A percentile compares a stretch with the other conserved stretches of the same genome.
phyloP scores from a whole-genome alignment of 148 eudicot genomes.

The Gaultheria prostrata region DNA sequence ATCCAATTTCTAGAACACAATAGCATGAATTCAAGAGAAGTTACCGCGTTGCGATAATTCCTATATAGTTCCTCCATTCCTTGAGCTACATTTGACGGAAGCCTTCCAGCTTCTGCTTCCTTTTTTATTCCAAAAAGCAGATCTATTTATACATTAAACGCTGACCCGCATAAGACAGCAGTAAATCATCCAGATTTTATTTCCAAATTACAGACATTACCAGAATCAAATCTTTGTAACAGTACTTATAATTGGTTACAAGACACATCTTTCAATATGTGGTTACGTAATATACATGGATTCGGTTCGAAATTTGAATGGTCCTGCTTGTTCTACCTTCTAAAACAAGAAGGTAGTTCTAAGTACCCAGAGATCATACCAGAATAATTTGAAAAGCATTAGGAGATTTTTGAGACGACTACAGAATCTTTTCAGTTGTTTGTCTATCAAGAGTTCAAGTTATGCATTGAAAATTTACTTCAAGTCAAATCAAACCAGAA shows the following conservation, averaged over 20 bases:
- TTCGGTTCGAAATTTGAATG: not conserved
- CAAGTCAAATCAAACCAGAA: not conserved
- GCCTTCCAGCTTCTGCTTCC: slow-evolving; percentile 66
- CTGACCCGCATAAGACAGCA: slow-evolving; percentile 20
- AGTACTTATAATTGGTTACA: not conserved
- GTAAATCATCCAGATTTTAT: slow-evolving; percentile 2
- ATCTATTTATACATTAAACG: slow-evolving; percentile 42
- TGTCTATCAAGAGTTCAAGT: not conserved
- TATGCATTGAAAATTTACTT: not conserved
- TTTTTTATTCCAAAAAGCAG: slow-evolving; percentile 58
- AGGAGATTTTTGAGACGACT: not conserved
- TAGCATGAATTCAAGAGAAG: slow-evolving; percentile 15
- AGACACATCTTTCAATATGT: not conserved
- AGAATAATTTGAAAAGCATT: not conserved
- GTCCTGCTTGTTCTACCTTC: not conserved
- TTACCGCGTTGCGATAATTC: slow-evolving; percentile 82
- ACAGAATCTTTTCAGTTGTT: not conserved
- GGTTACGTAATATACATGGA: not conserved
- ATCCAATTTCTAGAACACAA: slow-evolving; percentile 12
- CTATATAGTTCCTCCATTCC: slow-evolving; percentile 82
- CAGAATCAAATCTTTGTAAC: not conserved
- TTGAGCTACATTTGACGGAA: slow-evolving; percentile 62
- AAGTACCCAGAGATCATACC: not conserved
- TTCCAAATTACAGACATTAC: not conserved
- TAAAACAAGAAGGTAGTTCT: not conserved